Evolutionary conservation across 2,329 filamentous ascomycete genomes (phyloP), one percentile per base, ranked within the genome.

Genomic region (Trichoderma aggressivum): DNA sequence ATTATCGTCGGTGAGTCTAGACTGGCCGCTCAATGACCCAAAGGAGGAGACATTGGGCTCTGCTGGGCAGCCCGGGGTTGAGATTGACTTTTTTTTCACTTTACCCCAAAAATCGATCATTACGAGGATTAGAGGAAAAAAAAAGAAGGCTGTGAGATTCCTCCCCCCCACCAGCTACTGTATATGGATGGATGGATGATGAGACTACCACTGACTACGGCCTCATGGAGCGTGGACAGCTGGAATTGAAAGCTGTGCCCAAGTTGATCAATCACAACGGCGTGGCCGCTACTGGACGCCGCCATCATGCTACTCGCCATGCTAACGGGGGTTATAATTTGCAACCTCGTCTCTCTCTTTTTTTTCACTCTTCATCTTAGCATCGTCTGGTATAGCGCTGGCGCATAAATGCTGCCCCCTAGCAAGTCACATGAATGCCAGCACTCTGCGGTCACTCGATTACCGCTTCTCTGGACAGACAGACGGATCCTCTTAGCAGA

Each of bases 391-490:
- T 53, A 32, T 61, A 61, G 65, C 65, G 65, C 59, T 61, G 65
- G 65, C 56, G 65, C 65, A 61, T n/a, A 53, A 36, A 60, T n/a
- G 8, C 18, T 59, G 64, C 64, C 64, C 64, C 55, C 64, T 59
- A 67, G 36, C 36, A 67, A 50, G 64, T 67, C 64, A 67, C 64
- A 67, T 67, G 64, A 67, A 67, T 36, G 36, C 18, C 30, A 59
- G 58, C 18, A 47, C 7, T 5, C 56, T 69, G 65, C 65, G 65
- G 65, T 61, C 65, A 69, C 56, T 69, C 65, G 55, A 61, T 61
- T 69, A 53, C 56, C 65, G 56, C 65, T 39, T 47, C 56, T 47
- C 28, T 53, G 56, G 56, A 61, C 39, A 68, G 43, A n/a, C 8
- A 30, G 56, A 61, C 65, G 65, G 55, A 50, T 61, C 65, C 65